These are phyloP conservation scores for Cryptosporidium meleagridis DNA, from an alignment of 169 alveolate genomes.

Conservation along the genomic window DNA sequence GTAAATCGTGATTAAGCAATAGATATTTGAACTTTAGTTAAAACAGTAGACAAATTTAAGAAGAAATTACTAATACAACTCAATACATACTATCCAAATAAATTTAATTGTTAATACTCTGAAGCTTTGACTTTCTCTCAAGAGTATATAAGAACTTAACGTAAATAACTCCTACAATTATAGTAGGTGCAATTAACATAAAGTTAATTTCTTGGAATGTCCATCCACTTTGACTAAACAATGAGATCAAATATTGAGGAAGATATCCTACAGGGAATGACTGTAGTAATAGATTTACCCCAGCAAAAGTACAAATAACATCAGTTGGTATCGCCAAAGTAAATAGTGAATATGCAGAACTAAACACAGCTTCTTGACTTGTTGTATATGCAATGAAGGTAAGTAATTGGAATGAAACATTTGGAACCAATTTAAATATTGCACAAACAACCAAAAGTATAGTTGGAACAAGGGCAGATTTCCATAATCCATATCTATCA, in stretches of 20 bases:
- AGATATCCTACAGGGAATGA: slow-evolving; percentile 66
- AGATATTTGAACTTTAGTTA: no score
- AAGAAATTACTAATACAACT: background rate
- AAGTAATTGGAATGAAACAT: slow-evolving; percentile 44
- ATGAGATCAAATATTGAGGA: slow-evolving; percentile 13
- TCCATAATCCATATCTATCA: slow-evolving; percentile 45
- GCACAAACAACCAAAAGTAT: slow-evolving; percentile 18
- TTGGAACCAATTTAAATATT: slow-evolving; percentile 42
- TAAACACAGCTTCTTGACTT: slow-evolving; percentile 66
- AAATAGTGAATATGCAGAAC: slow-evolving; percentile 53
- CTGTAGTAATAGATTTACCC: slow-evolving; percentile 50
- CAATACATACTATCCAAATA: background rate
- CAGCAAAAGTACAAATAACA: slow-evolving; percentile 62
- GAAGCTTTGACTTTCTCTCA: slow-evolving; percentile 21
- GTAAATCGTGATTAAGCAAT: no score
- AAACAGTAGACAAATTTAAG: background rate
- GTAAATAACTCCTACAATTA: slow-evolving; percentile 37
- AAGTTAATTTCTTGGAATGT: slow-evolving; percentile 41
- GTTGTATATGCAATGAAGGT: slow-evolving; percentile 73
- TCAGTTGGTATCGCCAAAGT: slow-evolving; percentile 50
- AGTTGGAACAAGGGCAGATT: slow-evolving; percentile 56
- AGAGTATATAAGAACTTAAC: slow-evolving; percentile 28
- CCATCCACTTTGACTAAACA: slow-evolving; percentile 34
- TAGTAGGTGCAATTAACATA: slow-evolving; percentile 23
- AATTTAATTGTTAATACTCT: background rate